Evolutionary conservation across 2,329 filamentous ascomycete genomes (phyloP).

Genomic region (Fusarium azukiicola): DNA sequence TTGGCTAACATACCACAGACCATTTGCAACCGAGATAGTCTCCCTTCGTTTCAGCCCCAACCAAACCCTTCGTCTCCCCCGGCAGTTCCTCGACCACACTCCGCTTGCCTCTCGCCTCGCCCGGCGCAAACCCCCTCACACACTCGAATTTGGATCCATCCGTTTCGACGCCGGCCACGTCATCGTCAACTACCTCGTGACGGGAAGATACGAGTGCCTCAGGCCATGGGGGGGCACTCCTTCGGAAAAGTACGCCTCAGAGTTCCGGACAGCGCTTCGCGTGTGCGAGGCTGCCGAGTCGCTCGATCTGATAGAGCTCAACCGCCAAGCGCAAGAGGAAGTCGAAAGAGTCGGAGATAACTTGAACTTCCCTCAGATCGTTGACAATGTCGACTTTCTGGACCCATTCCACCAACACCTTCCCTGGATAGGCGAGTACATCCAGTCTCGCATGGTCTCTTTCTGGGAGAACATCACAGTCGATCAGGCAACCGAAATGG

Average conservation of each 20-base stretch:
- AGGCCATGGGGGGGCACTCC: background rate
- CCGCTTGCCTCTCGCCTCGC: background rate
- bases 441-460: background rate
- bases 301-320: background rate
- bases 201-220: background rate
- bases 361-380: background rate
- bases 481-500: background rate
- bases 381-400: background rate
- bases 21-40: background rate
- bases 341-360: background rate
- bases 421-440: background rate
- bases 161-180: constrained; percentile 9
- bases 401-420: background rate
- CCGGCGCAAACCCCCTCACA: background rate
- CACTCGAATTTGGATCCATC: background rate
- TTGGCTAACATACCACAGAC: background rate
- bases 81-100: background rate
- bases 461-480: background rate
- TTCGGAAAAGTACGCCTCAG: background rate
- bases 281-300: background rate
- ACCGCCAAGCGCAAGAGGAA: background rate
- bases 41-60: background rate
- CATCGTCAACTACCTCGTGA: constrained; percentile 6
- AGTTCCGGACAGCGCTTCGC: background rate
- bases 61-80: constrained; percentile 3